These are phyloP conservation scores for Blumeria hordei DNA, from an alignment of 2,329 filamentous ascomycete species.

Conservation along the genomic window DNA sequence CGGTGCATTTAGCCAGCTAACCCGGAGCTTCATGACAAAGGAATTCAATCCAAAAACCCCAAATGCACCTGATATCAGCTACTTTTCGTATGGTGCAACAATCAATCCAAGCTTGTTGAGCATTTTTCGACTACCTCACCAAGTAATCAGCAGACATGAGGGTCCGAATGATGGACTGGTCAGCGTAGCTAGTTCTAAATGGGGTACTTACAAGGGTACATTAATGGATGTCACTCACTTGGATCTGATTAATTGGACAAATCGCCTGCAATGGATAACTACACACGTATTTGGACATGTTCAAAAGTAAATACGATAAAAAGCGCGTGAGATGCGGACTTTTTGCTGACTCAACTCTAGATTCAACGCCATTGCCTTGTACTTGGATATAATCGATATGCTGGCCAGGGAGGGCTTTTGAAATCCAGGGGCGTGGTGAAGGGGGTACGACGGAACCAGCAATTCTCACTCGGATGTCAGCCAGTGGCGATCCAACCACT, in stretches of 20 bases:
- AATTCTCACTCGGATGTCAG: too few species aligned
- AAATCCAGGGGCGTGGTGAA: not conserved
- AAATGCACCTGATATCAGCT: constrained; percentile 27
- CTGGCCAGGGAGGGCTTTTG: constrained; percentile 36
- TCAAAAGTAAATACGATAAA: constrained; percentile 21
- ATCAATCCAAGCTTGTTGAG: constrained; percentile 36
- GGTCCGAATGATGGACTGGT: constrained; percentile 44
- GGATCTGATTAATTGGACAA: constrained; percentile 45
- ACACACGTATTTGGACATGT: constrained; percentile 27
- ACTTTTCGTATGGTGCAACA: constrained; percentile 37
- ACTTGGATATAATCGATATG: constrained; percentile 44
- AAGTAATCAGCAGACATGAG: constrained; percentile 25
- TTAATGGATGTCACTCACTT: constrained; percentile 36
- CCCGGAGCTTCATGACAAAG: constrained; percentile 29
- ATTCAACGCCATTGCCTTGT: constrained; percentile 45
- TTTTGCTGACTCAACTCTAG: constrained; percentile 13
- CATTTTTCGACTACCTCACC: constrained; percentile 30
- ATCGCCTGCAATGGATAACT: constrained; percentile 29
- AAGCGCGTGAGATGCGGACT: constrained; percentile 3
- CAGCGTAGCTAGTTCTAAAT: constrained; percentile 35
- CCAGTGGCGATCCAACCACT: too few species aligned
- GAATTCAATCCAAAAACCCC: constrained; percentile 33
- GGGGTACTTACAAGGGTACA: constrained; percentile 40
- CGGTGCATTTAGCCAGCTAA: constrained; percentile 35
- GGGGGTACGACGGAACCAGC: too few species aligned